Evolutionary conservation across 1,284 basidiomycete species (phyloP), one percentile per base, ranked within the genome.

Genomic region (Heterobasidion parviporum): DNA sequence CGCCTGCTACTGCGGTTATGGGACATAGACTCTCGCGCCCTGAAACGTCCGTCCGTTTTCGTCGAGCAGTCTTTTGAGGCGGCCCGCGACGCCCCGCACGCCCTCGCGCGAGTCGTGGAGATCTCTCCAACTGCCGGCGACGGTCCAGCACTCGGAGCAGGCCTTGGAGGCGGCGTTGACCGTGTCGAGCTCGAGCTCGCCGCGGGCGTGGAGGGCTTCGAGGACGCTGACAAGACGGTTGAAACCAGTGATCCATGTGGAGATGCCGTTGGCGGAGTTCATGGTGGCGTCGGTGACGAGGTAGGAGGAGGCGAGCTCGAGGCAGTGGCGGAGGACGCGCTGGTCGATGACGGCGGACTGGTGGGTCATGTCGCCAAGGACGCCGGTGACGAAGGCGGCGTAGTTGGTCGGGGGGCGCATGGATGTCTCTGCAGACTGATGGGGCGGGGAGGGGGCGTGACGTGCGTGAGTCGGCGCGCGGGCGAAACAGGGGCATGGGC

Each of bases 111-210:
- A 80, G 32, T 80, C 79, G 48, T 81, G 79, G 59, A 89, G 68
- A 16, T 81, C 83, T 35, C 78, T 72, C 83, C 85, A 90, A 15
- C 79, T 79, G 0, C 80, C 81, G 0, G 83, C 80, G 5, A 82
- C 80, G 15, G 76, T 82, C 89, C 89, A 91, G 68, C 88, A 89
- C 66, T 91, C 89, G 3, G 87, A 88, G 65, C 88, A 90, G 7
- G 89, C 86, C 62, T 79, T 82, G 57, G 84, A 85, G 3, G 85
- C 86, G 45, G 76, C 80, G 63, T 81, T 83, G 47, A 91, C 69
- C 2, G 89, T 90, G 59, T 85, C 84, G 18, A 84, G 72, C 62
- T 89, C 83, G 51, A 90, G 76, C 62, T 87, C 81, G 41, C 75
- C 73, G 51, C 79, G 75, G 18, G 70, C 68, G 64, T 91, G 85